Percentiles rank a stretch among this genome's conserved stretches.
These are phyloP conservation scores for Calocybe gangraenosa DNA, from an alignment of 768 basidiomycete genomes.

Conservation along the genomic window DNA sequence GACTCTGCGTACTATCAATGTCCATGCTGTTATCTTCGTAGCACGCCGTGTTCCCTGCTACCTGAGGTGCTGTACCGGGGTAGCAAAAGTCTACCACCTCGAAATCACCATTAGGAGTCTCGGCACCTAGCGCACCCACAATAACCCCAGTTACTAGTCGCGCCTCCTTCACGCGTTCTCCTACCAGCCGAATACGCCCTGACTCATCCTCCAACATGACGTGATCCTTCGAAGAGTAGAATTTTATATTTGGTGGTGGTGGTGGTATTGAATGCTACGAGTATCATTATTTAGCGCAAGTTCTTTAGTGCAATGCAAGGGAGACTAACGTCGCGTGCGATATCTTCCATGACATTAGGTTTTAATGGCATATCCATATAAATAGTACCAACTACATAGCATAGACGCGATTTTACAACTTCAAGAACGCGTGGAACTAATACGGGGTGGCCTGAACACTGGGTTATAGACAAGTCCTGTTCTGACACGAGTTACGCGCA, in stretches of 20 bases:
- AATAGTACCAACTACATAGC: slow-evolving; percentile 91
- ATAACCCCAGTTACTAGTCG: slow-evolving; percentile 89
- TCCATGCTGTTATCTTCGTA: slow-evolving; percentile 49
- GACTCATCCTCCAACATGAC: slow-evolving; percentile 96
- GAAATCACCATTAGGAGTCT: slow-evolving; percentile 87
- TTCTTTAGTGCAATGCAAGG: slow-evolving; percentile 1
- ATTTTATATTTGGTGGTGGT: slow-evolving; percentile 72
- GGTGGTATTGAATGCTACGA: slow-evolving; percentile 83
- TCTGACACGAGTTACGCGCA: too few relatives aligned
- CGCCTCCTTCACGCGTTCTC: slow-evolving; percentile 56
- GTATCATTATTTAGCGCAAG: slow-evolving; percentile 1
- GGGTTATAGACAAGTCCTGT: too few relatives aligned
- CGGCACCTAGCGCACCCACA: slow-evolving; percentile 84
- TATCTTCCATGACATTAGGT: slow-evolving; percentile 95
- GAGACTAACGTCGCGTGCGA: slow-evolving; percentile 81
- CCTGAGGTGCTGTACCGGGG: slow-evolving; percentile 75
- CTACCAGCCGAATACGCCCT: slow-evolving; percentile 86
- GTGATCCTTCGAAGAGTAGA: slow-evolving; percentile 71
- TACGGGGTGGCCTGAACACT: slow-evolving; percentile 53
- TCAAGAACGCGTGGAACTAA: slow-evolving; percentile 84
- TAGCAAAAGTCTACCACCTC: slow-evolving; percentile 89
- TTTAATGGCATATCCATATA: slow-evolving; percentile 99
- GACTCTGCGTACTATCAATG: slow-evolving; percentile 52
- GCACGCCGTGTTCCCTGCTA: slow-evolving; percentile 19
- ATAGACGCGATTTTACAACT: slow-evolving; percentile 77